Evolutionary conservation across 2,329 filamentous ascomycete genomes (phyloP), one percentile per base, ranked within the genome.

Genomic region (Penicillium griseofulvum): DNA sequence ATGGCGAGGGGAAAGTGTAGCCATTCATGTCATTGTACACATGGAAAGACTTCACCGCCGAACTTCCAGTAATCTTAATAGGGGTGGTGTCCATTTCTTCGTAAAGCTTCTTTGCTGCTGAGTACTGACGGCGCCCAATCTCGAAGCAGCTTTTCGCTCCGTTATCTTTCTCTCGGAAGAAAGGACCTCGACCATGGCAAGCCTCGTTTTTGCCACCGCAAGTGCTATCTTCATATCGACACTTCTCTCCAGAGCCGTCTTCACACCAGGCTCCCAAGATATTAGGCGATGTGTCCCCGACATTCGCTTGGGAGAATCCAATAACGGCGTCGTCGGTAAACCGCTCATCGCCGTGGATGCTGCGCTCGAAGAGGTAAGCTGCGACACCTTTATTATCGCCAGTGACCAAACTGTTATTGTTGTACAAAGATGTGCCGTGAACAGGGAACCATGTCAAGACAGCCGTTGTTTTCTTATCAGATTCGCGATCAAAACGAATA

Each of bases 351-450:
- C 72, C 74, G 2, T 76, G 70, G 46, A 88, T 80, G 49, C 83
- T 86, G 61, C 88, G 83, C 70, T 97, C 93, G 50, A 97, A 87
- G 12, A 96, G 78, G 68, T 88, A 88, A 0, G 92, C 89, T 2
- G 93, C 92, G 7, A 96, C 90, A 12, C 93, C 93, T 76, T 97
- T 97, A 78, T 97, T 97, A 72, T 97, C 93, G n/a, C 90, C 93
- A 3, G 91, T 87, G 48, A 94, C 84, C 14, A 96, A 80, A 0
- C 91, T 97, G 74, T 96, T 96, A 75, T 97, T 97, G 52, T 89
- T 88, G 24, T 92, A 84, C 73, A 97, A 84, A 0, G 91, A 96
- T 0, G 93, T 97, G 44, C 92, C 92, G 71, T 97, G 93, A 0
- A 92, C 89, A 3, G 93, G 85, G 71, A 93, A 96, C 90, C 92